phyloP scores from a whole-genome alignment of 2,329 filamentous ascomycete genomes.

The Sarocladium oryzae region DNA sequence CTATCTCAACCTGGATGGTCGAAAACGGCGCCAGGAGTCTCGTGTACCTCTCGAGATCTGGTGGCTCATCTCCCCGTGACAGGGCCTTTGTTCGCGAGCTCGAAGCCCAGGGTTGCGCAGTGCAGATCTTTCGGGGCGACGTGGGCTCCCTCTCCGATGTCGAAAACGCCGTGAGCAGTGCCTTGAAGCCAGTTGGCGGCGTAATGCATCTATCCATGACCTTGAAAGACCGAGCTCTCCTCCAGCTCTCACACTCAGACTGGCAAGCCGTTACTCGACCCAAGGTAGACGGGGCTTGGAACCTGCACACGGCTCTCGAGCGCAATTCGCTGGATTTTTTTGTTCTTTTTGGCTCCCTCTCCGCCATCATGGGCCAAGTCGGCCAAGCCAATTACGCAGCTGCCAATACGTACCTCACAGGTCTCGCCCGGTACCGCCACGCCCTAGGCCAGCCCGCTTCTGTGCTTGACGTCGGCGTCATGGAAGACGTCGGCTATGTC shows the following conservation, averaged over 20 bases:
- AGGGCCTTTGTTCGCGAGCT: conserved; percentile 18
- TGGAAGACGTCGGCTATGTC: conserved; percentile 23
- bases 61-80: conserved; percentile 14
- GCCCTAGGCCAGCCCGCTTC: conserved; percentile 20
- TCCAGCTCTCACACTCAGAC: conserved; percentile 26
- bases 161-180: conserved; percentile 14
- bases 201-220: conserved; percentile 36
- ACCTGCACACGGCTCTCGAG: conserved; percentile 22
- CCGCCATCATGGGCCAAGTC: conserved; percentile 22
- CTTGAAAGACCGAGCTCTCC: conserved; percentile 10
- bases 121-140: conserved; percentile 25
- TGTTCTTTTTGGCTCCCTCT: conserved; percentile 23
- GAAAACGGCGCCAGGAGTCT: conserved; percentile 40
- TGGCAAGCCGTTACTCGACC: conserved; percentile 20
- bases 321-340: conserved; percentile 25
- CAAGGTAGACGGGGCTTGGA: conserved; percentile 29
- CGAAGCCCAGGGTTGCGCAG: conserved; percentile 18
- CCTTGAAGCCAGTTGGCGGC: conserved; percentile 27
- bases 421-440: conserved; percentile 24
- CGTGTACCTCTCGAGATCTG: conserved; percentile 42
- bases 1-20: conserved; percentile 42
- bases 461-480: conserved; percentile 25
- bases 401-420: conserved; percentile 31
- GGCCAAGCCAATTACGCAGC: conserved; percentile 32
- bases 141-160: conserved; percentile 24